Evolutionary conservation across 1,284 basidiomycete species (phyloP).

Genomic region (Trametes pubescens): DNA sequence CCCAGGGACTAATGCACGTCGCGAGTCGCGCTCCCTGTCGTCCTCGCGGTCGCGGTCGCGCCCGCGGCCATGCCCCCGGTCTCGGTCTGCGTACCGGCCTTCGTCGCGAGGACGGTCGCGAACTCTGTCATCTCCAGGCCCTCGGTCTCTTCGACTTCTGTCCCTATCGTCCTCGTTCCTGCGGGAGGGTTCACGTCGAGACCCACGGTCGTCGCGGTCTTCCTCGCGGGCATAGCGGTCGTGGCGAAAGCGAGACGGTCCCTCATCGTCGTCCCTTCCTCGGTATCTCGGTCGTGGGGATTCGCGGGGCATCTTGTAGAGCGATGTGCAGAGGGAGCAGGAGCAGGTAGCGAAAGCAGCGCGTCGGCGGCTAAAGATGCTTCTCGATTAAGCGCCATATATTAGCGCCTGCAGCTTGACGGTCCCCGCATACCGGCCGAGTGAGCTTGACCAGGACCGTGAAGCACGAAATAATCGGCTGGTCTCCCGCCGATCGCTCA

Average conservation of each 20-base stretch:
- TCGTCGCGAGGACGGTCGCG: slow-evolving; percentile 23
- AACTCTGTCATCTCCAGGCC: slow-evolving; percentile 10
- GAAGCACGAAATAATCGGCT: no score
- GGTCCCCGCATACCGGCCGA: no score
- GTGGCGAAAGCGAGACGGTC: slow-evolving; percentile 17
- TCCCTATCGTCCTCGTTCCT: slow-evolving; percentile 19
- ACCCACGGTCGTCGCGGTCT: slow-evolving; percentile 21
- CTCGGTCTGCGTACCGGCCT: slow-evolving; percentile 51
- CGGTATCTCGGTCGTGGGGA: slow-evolving; percentile 16
- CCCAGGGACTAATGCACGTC: slow-evolving; percentile 38
- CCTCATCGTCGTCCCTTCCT: slow-evolving; percentile 10
- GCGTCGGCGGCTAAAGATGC: background rate
- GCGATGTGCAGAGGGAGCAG: background rate
- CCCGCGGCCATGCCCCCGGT: slow-evolving; percentile 38
- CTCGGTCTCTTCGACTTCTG: slow-evolving; percentile 6
- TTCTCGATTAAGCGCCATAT: background rate
- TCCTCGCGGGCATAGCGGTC: slow-evolving; percentile 23
- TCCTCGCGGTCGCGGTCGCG: slow-evolving; percentile 27
- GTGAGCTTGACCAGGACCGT: no score
- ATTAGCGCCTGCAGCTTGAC: no score
- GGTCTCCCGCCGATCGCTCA: no score
- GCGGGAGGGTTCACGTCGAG: slow-evolving; percentile 14
- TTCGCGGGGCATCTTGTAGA: slow-evolving; percentile 22
- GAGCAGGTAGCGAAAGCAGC: background rate
- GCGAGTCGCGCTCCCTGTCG: slow-evolving; percentile 27